These are phyloP conservation scores for Fusarium udum DNA, from an alignment of 2,329 filamentous ascomycete genomes.

Conservation along the genomic window DNA sequence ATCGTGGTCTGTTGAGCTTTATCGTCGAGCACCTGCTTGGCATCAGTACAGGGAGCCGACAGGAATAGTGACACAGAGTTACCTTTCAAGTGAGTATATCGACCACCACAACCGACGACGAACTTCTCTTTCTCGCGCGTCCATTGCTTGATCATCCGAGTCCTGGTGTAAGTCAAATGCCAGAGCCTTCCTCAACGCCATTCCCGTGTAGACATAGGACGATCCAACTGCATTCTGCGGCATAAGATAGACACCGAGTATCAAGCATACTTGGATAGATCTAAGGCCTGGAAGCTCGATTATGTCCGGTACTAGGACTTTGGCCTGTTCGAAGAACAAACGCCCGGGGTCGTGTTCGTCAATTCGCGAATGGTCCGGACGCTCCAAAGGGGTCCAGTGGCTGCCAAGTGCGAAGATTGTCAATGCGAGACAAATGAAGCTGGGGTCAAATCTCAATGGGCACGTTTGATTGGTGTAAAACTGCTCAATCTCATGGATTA, in stretches of 20 bases:
- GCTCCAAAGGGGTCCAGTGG: neutral
- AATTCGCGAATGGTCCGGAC: neutral
- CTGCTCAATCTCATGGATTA: neutral
- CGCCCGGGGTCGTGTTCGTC: neutral
- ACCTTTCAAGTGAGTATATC: neutral
- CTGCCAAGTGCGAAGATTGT: neutral
- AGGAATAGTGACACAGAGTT: accelerated
- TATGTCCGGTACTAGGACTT: neutral
- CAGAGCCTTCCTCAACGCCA: neutral
- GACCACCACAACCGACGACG: neutral
- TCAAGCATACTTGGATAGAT: neutral
- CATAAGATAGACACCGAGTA: neutral
- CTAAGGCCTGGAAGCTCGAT: neutral
- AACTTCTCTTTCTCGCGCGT: neutral
- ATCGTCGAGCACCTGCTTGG: neutral
- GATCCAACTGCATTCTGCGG: neutral
- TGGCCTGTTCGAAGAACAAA: neutral
- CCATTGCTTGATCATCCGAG: neutral
- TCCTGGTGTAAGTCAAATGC: neutral
- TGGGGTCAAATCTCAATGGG: neutral
- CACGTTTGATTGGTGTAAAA: neutral
- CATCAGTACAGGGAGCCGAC: accelerated
- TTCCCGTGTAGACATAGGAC: neutral
- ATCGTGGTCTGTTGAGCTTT: neutral
- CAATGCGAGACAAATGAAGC: neutral